Evolutionary conservation across 2,329 filamentous ascomycete genomes (phyloP).

Genomic region (Ophiostoma populinum): DNA sequence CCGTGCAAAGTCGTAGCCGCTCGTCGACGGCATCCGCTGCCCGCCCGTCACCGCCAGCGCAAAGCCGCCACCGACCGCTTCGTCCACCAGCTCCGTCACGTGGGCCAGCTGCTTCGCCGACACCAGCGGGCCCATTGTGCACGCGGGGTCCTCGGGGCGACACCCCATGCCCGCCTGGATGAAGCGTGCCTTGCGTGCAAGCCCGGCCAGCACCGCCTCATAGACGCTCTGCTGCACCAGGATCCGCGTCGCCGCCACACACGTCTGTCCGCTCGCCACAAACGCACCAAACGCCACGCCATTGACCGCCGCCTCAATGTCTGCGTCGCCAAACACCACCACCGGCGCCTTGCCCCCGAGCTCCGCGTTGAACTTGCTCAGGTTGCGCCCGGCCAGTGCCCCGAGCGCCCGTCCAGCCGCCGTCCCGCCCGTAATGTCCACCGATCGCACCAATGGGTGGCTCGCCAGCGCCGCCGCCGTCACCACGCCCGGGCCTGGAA

Average conservation of each 20-base stretch:
- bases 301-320: constrained; percentile 49
- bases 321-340: constrained; percentile 47
- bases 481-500: constrained; percentile 33
- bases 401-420: constrained; percentile 52
- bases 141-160: constrained; percentile 31
- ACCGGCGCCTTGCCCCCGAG: constrained; percentile 56
- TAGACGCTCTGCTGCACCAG: constrained; percentile 55
- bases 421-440: constrained; percentile 63
- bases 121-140: constrained; percentile 48
- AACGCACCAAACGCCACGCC: constrained; percentile 47
- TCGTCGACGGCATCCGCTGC: constrained; percentile 27
- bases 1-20: constrained; percentile 32
- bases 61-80: constrained; percentile 38
- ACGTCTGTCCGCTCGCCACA: constrained; percentile 37
- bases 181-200: constrained; percentile 44
- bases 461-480: constrained; percentile 37
- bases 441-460: constrained; percentile 39
- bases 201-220: constrained; percentile 43
- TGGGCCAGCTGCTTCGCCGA: constrained; percentile 45
- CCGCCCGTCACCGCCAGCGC: constrained; percentile 27
- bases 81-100: constrained; percentile 46
- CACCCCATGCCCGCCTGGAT: constrained; percentile 37
- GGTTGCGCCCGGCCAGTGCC: constrained; percentile 44
- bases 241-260: constrained; percentile 56
- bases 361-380: constrained; percentile 54